Base-by-base conservation (phyloP, 768 basidiomycete genomes). In the Sporobolomyces pararoseus region DNA sequence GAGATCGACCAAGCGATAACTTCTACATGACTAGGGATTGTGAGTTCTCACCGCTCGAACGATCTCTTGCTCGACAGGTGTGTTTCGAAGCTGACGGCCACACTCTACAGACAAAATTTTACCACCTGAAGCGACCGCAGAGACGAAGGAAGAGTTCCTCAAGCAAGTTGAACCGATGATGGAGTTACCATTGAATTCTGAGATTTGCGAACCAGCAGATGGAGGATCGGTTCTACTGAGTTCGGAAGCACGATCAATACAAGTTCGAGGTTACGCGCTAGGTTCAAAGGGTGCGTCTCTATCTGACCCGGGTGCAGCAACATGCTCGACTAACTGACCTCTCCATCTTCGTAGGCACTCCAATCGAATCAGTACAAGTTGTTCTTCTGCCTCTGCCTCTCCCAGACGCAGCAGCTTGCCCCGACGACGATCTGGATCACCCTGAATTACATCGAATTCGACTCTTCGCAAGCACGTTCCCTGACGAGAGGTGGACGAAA, bases 131-230 rank as follows among this genome's bases (percentile, higher is more conserved):
- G 57, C 66, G 13, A 53, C 57, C 0, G 17, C 62, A 3, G 62
- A 64, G 9, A 67, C 62, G 21, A 72, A 72, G 31, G 51, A 66
- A 29, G 57, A 64, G 16, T 58, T 39, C 25, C 21, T 72, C 14
- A 60, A 55, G 44, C n/a, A 64, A 13, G 44, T 58, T 14, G 50
- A 51, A 1, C 39, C 70, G 7, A 25, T 72, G 49, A 63, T 64
- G 70, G 65, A 67, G 29, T 54, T 60, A 34, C 62, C 65, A 19
- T 62, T 72, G 6, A 67, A 67, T 46, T 27, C 35, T 17, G 70
- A 58, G 34, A 72, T 72, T 29, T 72, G 70, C 52, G 39, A 44
- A 16, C 70, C 70, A 0, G 7, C 25, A 13, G 55, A 67, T 3
- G 65, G 42, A 0, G 42, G 17, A 0, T 19, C 37, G 7, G 17